These are phyloP conservation scores for Rubroshorea leprosula DNA, from an alignment of 345 rosid genomes.

Conservation along the genomic window DNA sequence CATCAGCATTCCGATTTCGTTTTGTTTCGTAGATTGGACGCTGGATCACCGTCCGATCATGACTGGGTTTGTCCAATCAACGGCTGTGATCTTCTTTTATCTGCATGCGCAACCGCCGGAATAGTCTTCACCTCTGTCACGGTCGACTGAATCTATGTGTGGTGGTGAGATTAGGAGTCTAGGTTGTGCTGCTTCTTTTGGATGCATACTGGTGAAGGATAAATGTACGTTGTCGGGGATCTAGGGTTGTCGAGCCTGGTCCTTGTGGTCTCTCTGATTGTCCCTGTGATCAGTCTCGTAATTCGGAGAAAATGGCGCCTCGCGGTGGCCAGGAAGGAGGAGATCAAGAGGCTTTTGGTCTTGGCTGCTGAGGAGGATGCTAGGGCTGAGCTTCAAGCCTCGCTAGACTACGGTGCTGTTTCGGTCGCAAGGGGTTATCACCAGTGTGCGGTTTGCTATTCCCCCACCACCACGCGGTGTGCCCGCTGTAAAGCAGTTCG, in stretches of 20 bases:
- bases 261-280: slow-evolving; percentile 43
- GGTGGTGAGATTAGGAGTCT: slow-evolving; percentile 32
- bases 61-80: slow-evolving; percentile 8
- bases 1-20: background rate
- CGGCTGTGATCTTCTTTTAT: slow-evolving; percentile 13
- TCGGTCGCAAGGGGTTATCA: slow-evolving; percentile 34
- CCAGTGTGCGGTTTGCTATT: slow-evolving; percentile 67
- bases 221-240: slow-evolving; percentile 80
- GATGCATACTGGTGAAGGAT: slow-evolving; percentile 46
- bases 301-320: slow-evolving; percentile 70
- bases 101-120: slow-evolving; percentile 24
- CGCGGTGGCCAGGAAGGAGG: slow-evolving; percentile 54
- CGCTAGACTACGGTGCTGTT: slow-evolving; percentile 32
- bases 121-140: slow-evolving; percentile 7
- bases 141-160: slow-evolving; percentile 42
- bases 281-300: slow-evolving; percentile 42
- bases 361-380: slow-evolving; percentile 81
- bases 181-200: slow-evolving; percentile 28
- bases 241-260: slow-evolving; percentile 80
- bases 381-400: slow-evolving; percentile 78
- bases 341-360: slow-evolving; percentile 67
- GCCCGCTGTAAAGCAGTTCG: slow-evolving; percentile 82
- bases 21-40: background rate
- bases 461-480: slow-evolving; percentile 75
- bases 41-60: background rate